These are phyloP conservation scores for Rhizoclosmatium sp. DNA, from an alignment of 192 early-diverging fungal genomes.

Conservation along the genomic window DNA sequence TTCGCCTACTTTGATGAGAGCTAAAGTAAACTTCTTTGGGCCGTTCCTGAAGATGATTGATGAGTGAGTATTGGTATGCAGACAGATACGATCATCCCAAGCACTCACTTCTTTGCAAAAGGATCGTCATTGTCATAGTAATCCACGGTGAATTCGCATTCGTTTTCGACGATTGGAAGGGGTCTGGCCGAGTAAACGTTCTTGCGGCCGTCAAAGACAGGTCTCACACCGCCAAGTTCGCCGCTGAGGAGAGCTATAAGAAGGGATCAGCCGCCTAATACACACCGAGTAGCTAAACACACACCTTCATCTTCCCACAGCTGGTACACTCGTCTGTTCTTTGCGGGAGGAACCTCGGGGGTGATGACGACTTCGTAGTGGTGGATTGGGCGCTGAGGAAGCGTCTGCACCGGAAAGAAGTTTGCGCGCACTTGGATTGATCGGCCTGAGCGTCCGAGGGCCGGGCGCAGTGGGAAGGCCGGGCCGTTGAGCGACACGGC, in stretches of 20 bases:
- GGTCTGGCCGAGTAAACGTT: slow-evolving; percentile 73
- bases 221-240: slow-evolving; percentile 63
- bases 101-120: slow-evolving; percentile 17
- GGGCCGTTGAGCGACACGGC: neutral
- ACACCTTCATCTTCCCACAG: slow-evolving; percentile 60
- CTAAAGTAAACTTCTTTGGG: slow-evolving; percentile 68
- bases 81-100: neutral
- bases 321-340: slow-evolving; percentile 76
- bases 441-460: slow-evolving; percentile 47
- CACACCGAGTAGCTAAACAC: neutral
- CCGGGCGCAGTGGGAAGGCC: slow-evolving; percentile 53
- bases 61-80: no score
- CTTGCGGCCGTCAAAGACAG: slow-evolving; percentile 87
- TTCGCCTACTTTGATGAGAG: slow-evolving; percentile 70
- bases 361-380: slow-evolving; percentile 88
- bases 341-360: slow-evolving; percentile 80
- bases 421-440: slow-evolving; percentile 67
- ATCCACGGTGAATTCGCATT: slow-evolving; percentile 64
- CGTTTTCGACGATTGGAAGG: slow-evolving; percentile 62
- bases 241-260: slow-evolving; percentile 46
- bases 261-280: neutral
- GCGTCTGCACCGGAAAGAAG: slow-evolving; percentile 77
- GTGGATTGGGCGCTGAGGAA: slow-evolving; percentile 73
- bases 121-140: slow-evolving; percentile 64
- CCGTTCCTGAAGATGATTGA: slow-evolving; percentile 34